Evolutionary conservation across 257 asterid genomes (phyloP).

Genomic region (Eustoma russellianum): DNA sequence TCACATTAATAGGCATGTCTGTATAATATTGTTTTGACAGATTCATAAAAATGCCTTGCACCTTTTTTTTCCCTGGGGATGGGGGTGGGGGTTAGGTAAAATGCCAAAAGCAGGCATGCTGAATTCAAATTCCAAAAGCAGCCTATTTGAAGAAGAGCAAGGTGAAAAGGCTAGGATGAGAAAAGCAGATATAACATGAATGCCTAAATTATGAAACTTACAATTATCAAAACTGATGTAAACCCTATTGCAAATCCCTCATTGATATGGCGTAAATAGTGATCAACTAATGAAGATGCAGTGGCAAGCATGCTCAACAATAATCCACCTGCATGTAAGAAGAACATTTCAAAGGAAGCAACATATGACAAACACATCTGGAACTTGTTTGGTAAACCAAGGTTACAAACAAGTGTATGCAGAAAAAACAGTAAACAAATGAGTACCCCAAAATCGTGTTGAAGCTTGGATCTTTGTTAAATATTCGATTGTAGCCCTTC

Average conservation of each 20-base stretch:
- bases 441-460: conserved; percentile 95
- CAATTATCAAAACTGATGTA: conserved; percentile 88
- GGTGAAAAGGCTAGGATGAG: no score
- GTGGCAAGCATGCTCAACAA: conserved; percentile 84
- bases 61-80: no score
- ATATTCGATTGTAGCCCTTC: conserved; percentile 90
- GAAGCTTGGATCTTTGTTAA: conserved; percentile 93
- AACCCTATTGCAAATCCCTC: conserved; percentile 92
- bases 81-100: no score
- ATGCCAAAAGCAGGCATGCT: no score
- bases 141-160: no score
- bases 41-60: no score
- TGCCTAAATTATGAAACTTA: conserved; percentile 32
- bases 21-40: neutral
- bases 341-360: neutral
- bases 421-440: neutral
- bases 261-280: conserved; percentile 62
- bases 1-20: neutral
- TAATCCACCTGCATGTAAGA: conserved; percentile 63
- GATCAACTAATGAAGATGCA: conserved; percentile 71
- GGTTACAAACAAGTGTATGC: neutral
- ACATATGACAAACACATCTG: conserved; percentile 1
- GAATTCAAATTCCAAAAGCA: no score
- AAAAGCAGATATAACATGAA: neutral
- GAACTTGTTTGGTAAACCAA: neutral